Evolutionary conservation across 148 eudicot genomes (phyloP).

Genomic region (Fallopia convolvulus): DNA sequence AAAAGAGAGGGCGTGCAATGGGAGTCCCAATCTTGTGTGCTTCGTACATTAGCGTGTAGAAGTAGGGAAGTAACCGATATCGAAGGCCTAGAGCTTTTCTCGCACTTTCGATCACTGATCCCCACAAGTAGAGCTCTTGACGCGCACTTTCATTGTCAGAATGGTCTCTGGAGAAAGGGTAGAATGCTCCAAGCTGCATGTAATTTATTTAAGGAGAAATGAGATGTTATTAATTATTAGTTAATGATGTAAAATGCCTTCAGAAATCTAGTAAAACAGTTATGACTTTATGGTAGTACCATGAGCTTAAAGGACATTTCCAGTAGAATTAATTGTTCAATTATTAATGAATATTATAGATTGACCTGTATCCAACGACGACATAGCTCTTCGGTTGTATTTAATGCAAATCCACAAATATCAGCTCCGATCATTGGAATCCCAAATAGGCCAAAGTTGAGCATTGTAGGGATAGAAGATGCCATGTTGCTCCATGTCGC

Average conservation of each 20-base stretch:
- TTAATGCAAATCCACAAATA: constrained; percentile 67
- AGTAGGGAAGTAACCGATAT: constrained; percentile 66
- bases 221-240: too few species aligned
- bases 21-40: constrained; percentile 60
- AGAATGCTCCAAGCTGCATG: constrained; percentile 76
- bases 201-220: neutral
- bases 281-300: too few species aligned
- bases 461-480: constrained; percentile 58
- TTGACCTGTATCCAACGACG: constrained; percentile 77
- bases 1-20: constrained; percentile 73
- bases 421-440: constrained; percentile 95
- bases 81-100: constrained; percentile 73
- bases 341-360: too few species aligned
- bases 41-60: constrained; percentile 57
- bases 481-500: constrained; percentile 77
- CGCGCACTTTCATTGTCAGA: constrained; percentile 22
- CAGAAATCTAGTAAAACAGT: too few species aligned
- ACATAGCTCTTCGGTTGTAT: constrained; percentile 85
- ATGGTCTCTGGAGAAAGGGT: constrained; percentile 88
- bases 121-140: constrained; percentile 79
- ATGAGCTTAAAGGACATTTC: too few species aligned
- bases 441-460: constrained; percentile 69
- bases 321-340: too few species aligned
- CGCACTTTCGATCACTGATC: constrained; percentile 65
- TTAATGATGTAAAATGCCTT: too few species aligned